Evolutionary conservation across 495 filamentous ascomycete genomes (phyloP).

Genomic region (Opeltia flavorubescens): DNA sequence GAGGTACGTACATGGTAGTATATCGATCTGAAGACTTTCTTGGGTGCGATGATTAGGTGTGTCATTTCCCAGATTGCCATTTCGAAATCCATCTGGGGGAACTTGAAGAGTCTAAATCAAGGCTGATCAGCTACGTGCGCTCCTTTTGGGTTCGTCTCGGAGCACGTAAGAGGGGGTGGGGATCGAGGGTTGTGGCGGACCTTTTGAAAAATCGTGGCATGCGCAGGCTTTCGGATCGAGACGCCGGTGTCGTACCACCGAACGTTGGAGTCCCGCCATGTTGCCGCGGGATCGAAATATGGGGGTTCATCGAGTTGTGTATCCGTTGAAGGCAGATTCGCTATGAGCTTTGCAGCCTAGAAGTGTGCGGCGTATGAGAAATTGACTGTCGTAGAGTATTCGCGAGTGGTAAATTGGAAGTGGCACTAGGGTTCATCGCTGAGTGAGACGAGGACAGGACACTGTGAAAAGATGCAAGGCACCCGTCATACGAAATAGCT

Average conservation of each 20-base stretch:
- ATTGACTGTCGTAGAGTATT: too few relatives aligned
- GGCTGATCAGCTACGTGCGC: background rate
- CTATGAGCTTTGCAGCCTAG: background rate
- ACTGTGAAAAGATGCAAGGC: too few relatives aligned
- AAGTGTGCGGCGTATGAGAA: too few relatives aligned
- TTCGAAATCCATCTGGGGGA: constrained; percentile 57
- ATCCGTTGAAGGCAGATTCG: background rate
- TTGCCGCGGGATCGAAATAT: constrained; percentile 48
- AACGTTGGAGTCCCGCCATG: constrained; percentile 40
- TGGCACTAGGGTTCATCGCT: too few relatives aligned
- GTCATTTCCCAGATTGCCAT: constrained; percentile 77
- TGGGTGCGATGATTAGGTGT: constrained; percentile 54
- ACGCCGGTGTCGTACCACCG: constrained; percentile 33
- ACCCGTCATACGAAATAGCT: too few relatives aligned
- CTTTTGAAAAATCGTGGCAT: constrained; percentile 46
- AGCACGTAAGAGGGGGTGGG: background rate
- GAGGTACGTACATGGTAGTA: constrained; percentile 52
- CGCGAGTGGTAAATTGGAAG: too few relatives aligned
- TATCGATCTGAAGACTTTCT: constrained; percentile 64
- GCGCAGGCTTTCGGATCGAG: constrained; percentile 36
- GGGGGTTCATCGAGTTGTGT: constrained; percentile 58
- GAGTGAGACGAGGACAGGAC: too few relatives aligned
- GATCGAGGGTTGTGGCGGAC: constrained; percentile 14
- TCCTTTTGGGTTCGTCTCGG: background rate
- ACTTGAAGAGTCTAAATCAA: constrained; percentile 41